These are phyloP conservation scores for Saksenaea oblongispora DNA, from an alignment of 371 early-diverging fungal species.

Conservation along the genomic window DNA sequence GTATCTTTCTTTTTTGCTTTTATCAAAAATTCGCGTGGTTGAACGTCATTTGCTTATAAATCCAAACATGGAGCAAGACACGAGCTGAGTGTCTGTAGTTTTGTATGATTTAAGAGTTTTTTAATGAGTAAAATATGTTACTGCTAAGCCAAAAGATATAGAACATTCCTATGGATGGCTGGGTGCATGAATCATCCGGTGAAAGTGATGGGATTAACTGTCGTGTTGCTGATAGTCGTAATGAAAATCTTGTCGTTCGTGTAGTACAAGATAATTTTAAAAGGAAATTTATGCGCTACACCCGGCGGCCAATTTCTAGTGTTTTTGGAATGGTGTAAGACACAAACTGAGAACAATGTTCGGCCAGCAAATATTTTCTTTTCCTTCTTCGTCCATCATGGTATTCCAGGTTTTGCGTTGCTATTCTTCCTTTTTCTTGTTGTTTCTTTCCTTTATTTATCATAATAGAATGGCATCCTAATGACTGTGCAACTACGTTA, in stretches of 20 bases:
- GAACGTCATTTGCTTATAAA: neutral
- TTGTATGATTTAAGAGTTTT: neutral
- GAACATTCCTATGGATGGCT: neutral
- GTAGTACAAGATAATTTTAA: neutral
- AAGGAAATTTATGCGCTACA: neutral
- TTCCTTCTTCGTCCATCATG: neutral
- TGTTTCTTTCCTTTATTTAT: no score
- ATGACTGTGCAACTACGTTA: no score
- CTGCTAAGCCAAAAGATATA: neutral
- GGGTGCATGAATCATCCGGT: neutral
- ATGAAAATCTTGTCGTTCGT: neutral
- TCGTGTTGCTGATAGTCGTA: neutral
- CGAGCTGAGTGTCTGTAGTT: neutral
- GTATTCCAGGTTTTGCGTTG: no score
- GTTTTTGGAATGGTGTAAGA: conserved; percentile 1
- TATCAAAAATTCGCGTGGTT: neutral
- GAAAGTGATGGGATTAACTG: neutral
- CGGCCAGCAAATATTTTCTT: neutral
- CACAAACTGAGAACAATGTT: neutral
- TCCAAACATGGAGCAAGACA: neutral
- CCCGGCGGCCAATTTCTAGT: neutral
- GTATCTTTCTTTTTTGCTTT: neutral
- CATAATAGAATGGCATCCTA: no score
- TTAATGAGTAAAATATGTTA: neutral
- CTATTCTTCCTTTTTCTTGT: no score